These are phyloP conservation scores for Phytopythium chamaehyphon DNA, from an alignment of 352 stramenopile genomes.

Conservation along the genomic window DNA sequence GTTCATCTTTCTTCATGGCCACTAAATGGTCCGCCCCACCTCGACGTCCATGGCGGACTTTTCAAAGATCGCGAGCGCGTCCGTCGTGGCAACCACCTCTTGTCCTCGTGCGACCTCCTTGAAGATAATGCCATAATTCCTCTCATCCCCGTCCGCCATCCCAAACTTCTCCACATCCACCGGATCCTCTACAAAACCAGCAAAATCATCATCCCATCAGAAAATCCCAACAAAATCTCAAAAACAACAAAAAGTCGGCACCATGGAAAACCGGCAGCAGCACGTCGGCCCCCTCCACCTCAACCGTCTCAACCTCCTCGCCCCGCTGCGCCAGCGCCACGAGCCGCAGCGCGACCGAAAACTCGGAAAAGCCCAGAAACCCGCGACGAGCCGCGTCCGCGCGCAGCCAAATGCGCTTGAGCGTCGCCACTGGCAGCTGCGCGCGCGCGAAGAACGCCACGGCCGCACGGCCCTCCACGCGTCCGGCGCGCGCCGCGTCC, in stretches of 20 bases:
- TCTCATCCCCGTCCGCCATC: slow-evolving; percentile 16
- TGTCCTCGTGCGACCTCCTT: slow-evolving; percentile 8
- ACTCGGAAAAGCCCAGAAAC: slow-evolving; percentile 10
- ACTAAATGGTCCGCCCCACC: neutral
- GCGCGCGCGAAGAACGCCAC: slow-evolving; percentile 24
- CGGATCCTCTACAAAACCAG: slow-evolving; percentile 7
- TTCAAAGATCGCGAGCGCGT: slow-evolving; percentile 16
- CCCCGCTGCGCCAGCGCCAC: slow-evolving; percentile 26
- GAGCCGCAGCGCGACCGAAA: slow-evolving; percentile 22
- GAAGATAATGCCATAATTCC: slow-evolving; percentile 20
- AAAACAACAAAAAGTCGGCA: neutral
- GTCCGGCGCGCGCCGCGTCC: slow-evolving; percentile 10
- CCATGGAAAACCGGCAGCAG: slow-evolving; percentile 12
- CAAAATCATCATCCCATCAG: neutral
- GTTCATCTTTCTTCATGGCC: neutral
- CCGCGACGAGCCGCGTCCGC: slow-evolving; percentile 14
- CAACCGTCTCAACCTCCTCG: slow-evolving; percentile 9
- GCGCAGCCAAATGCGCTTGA: slow-evolving; percentile 31
- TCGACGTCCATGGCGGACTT: slow-evolving; percentile 13
- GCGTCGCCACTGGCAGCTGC: slow-evolving; percentile 18
- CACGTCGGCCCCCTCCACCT: neutral
- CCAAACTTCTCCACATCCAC: slow-evolving; percentile 11
- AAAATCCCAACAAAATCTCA: neutral
- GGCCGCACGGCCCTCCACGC: slow-evolving; percentile 17
- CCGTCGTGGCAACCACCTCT: slow-evolving; percentile 5